These are phyloP conservation scores for Daldinia loculata DNA, from an alignment of 495 filamentous ascomycete genomes.

Conservation along the genomic window DNA sequence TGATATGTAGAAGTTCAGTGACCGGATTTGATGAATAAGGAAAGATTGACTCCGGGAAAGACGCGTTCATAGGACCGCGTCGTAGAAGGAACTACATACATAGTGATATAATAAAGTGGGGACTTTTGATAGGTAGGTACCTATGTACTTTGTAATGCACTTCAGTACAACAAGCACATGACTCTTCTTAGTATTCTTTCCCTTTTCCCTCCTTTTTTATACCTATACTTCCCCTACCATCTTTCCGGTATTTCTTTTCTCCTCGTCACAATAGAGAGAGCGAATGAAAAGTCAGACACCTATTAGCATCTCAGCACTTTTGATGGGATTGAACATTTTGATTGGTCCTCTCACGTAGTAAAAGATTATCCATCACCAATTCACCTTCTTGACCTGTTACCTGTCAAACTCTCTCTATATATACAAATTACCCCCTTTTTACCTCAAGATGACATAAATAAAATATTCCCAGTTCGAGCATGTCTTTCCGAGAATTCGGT, in stretches of 20 bases:
- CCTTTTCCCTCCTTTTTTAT: not conserved
- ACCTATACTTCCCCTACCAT: not conserved
- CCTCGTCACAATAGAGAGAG: not conserved
- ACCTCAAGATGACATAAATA: not conserved
- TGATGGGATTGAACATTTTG: conserved; percentile 18
- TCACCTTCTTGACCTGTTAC: conserved; percentile 2
- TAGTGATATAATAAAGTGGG: not conserved
- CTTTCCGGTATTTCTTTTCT: not conserved
- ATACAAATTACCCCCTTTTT: conserved; percentile 1
- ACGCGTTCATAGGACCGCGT: conserved; percentile 15
- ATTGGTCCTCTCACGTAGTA: conserved; percentile 4
- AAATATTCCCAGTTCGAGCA: conserved; percentile 31
- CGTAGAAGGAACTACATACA: not conserved
- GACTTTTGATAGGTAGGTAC: conserved; percentile 6
- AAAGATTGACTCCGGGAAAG: conserved; percentile 13
- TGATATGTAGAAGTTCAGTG: not conserved
- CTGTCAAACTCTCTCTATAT: conserved; percentile 8
- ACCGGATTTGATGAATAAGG: not conserved
- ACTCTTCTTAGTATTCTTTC: conserved; percentile 10
- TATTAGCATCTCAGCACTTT: not conserved
- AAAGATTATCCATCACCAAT: not conserved
- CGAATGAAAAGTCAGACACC: not conserved
- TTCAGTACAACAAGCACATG: conserved; percentile 4
- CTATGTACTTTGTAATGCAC: not conserved
- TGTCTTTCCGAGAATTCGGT: conserved; percentile 24